A percentile compares a stretch with the other conserved stretches of the same genome.
Conservation (phyloP, 345 rosid species). For the Citrus cavaleriei region DNA sequence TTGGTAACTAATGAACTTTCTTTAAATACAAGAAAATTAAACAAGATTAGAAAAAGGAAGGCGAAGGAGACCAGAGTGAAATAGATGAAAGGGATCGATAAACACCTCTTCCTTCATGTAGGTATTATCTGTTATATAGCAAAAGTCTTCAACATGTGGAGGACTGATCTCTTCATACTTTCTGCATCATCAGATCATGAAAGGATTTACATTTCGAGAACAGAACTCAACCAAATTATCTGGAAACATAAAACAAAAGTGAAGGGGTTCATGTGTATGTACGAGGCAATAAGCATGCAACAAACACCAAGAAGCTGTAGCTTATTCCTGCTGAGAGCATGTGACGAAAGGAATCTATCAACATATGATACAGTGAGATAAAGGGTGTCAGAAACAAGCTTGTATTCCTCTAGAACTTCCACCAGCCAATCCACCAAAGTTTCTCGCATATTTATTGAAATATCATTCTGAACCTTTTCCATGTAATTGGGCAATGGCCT, state of each 20-base stretch:
- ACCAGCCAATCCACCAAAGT: constrained; percentile 63
- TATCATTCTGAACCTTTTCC: constrained; percentile 55
- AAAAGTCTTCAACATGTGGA: constrained; percentile 66
- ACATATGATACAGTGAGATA: constrained; percentile 53
- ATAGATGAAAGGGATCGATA: background rate
- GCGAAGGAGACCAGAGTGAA: background rate
- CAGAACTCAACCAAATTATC: background rate
- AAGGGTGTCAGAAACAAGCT: constrained; percentile 62
- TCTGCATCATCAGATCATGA: constrained; percentile 27
- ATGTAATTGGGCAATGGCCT: constrained; percentile 55
- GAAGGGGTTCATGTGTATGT: constrained; percentile 8
- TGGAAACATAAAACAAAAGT: background rate
- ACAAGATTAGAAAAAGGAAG: background rate
- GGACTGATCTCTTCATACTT: constrained; percentile 73
- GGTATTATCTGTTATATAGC: constrained; percentile 68
- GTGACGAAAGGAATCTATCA: constrained; percentile 54
- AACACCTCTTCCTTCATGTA: constrained; percentile 54
- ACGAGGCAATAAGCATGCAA: constrained; percentile 79
- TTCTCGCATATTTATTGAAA: constrained; percentile 58
- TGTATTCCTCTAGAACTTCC: constrained; percentile 69
- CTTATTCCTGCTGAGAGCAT: constrained; percentile 37
- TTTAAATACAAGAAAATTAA: no score
- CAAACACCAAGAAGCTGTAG: constrained; percentile 73
- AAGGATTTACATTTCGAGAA: constrained; percentile 10
- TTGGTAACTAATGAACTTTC: no score